Conservation (phyloP, 1,139 yeast species). For the Scheffersomyces parashehatae region DNA sequence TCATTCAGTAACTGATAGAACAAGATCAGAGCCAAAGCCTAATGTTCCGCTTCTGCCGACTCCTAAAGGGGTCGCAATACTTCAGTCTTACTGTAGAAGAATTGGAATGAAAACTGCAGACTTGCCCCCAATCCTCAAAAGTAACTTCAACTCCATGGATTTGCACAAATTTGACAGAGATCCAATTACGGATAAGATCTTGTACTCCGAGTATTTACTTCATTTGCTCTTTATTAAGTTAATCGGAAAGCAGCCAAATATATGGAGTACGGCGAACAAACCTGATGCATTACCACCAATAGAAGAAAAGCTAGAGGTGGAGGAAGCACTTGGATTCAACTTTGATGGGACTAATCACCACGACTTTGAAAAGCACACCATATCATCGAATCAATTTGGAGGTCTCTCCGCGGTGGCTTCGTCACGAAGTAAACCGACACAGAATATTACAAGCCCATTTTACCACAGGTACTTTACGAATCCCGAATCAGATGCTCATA, state of each 20-base stretch:
- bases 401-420: background rate
- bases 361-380: background rate
- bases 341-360: background rate
- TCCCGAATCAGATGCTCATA: slow-evolving; percentile 82
- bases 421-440: background rate
- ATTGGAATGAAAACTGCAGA: slow-evolving; percentile 49
- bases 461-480: slow-evolving; percentile 79
- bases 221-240: slow-evolving; percentile 62
- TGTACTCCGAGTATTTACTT: slow-evolving; percentile 66
- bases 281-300: slow-evolving; percentile 21
- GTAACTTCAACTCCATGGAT: slow-evolving; percentile 70
- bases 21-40: slow-evolving; percentile 48
- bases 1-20: slow-evolving; percentile 77
- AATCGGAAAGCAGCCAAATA: slow-evolving; percentile 68
- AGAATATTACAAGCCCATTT: slow-evolving; percentile 56
- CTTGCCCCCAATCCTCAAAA: slow-evolving; percentile 49
- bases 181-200: slow-evolving; percentile 56
- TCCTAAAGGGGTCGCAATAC: slow-evolving; percentile 81
- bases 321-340: slow-evolving; percentile 1
- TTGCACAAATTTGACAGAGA: slow-evolving; percentile 71
- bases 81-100: slow-evolving; percentile 59
- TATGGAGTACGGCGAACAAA: slow-evolving; percentile 58
- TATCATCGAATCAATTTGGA: background rate
- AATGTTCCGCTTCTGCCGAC: slow-evolving; percentile 71
- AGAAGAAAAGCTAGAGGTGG: background rate